These are phyloP conservation scores for Penicillium goetzii DNA, from an alignment of 495 filamentous ascomycete species.

Conservation along the genomic window DNA sequence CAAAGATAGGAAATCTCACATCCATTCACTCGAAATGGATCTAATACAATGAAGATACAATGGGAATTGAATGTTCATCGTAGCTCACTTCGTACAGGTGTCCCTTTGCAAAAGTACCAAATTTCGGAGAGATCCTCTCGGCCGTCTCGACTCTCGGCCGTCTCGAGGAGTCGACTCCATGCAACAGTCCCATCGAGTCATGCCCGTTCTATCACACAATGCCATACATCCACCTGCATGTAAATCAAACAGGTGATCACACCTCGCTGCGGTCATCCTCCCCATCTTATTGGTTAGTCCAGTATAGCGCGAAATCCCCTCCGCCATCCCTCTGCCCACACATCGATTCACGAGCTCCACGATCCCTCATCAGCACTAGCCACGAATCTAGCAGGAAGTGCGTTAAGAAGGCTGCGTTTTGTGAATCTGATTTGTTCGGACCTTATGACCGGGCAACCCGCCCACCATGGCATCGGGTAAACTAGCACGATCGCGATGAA, in stretches of 20 bases:
- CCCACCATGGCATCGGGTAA: slow-evolving; percentile 6
- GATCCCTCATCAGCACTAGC: background rate
- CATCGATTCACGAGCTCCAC: background rate
- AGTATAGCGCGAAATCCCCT: slow-evolving; percentile 1
- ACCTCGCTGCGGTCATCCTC: background rate
- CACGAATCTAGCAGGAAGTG: background rate
- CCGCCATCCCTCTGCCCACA: slow-evolving; percentile 2
- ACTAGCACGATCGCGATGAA: slow-evolving; percentile 6
- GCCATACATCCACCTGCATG: background rate
- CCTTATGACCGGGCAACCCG: background rate
- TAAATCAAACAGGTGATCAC: background rate
- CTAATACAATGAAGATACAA: background rate
- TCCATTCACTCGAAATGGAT: background rate
- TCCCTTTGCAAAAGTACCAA: too few relatives aligned
- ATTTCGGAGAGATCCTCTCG: too few relatives aligned
- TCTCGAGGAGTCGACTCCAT: too few relatives aligned
- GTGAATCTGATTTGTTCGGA: background rate
- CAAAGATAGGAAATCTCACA: too few relatives aligned
- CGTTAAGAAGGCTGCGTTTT: background rate
- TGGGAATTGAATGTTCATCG: background rate
- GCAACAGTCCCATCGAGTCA: background rate
- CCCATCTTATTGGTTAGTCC: background rate
- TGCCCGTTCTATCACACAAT: background rate
- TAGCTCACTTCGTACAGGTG: too few relatives aligned
- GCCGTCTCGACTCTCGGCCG: too few relatives aligned